Conservation (phyloP, 805 yeast species). For the Teunomyces cretensis region DNA sequence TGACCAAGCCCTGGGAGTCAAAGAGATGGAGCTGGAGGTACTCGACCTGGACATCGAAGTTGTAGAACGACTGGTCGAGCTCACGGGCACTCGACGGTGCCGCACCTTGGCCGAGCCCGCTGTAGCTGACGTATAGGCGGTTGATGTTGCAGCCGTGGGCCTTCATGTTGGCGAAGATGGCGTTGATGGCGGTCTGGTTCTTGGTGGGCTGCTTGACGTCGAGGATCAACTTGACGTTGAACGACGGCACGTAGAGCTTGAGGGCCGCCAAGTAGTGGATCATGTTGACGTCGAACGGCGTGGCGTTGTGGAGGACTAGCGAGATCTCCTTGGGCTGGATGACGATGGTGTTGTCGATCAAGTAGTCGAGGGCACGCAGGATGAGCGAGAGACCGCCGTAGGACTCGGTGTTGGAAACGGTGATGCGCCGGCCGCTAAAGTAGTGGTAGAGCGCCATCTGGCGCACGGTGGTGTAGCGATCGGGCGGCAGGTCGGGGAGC, state of each 20-base stretch:
- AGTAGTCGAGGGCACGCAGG: conserved; percentile 15
- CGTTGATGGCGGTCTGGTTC: conserved; percentile 3
- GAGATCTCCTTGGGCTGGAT: conserved; percentile 21
- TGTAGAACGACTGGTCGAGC: neutral
- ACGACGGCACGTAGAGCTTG: conserved; percentile 11
- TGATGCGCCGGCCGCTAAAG: neutral
- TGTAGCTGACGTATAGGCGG: neutral
- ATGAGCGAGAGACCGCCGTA: conserved; percentile 5
- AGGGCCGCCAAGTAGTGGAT: conserved; percentile 9
- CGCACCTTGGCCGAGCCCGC: neutral
- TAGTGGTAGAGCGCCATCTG: conserved; percentile 2
- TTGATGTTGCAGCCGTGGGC: neutral
- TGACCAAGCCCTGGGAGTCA: conserved; percentile 11
- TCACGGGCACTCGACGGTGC: neutral
- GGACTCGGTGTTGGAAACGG: neutral
- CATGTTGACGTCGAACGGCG: conserved; percentile 6
- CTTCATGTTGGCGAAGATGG: conserved; percentile 5
- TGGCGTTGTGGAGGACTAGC: conserved; percentile 13
- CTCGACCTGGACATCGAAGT: conserved; percentile 1
- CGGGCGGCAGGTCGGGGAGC: neutral
- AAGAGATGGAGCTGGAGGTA: conserved; percentile 15
- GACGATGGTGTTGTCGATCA: conserved; percentile 14
- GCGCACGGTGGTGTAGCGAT: neutral
- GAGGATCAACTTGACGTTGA: conserved; percentile 16
- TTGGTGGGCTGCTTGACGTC: conserved; percentile 10